These are phyloP conservation scores for Populus davidiana DNA, from an alignment of 345 rosid species.

Conservation along the genomic window DNA sequence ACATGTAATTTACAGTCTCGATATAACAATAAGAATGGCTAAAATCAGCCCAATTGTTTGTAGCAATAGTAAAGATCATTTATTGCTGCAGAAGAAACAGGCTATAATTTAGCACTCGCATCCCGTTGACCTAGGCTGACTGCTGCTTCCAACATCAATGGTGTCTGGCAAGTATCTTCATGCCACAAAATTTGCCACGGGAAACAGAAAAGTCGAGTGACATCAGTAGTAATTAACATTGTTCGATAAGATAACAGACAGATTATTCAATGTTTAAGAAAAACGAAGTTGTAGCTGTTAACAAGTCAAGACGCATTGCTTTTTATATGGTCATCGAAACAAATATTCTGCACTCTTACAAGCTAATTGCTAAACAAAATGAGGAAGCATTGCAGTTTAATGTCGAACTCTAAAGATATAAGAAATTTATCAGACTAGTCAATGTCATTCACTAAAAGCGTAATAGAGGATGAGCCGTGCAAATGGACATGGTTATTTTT, in stretches of 20 bases:
- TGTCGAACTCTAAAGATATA: background rate
- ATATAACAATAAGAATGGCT: constrained; percentile 16
- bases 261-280: background rate
- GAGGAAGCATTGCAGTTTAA: background rate
- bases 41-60: constrained; percentile 17
- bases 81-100: constrained; percentile 23
- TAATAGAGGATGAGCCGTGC: background rate
- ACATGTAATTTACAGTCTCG: constrained; percentile 40
- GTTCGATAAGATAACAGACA: background rate
- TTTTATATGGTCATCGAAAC: background rate
- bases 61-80: constrained; percentile 5
- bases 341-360: background rate
- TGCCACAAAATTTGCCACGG: constrained; percentile 11
- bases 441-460: background rate
- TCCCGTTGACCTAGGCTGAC: constrained; percentile 53
- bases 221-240: constrained; percentile 10
- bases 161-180: constrained; percentile 69
- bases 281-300: background rate
- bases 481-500: background rate
- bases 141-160: constrained; percentile 62
- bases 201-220: background rate
- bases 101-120: constrained; percentile 44
- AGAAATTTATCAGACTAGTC: background rate
- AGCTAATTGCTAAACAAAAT: background rate
- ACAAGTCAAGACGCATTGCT: background rate